Conservation (phyloP, 176 grass and related monocot genomes). For the Coix lacrymajobi region DNA sequence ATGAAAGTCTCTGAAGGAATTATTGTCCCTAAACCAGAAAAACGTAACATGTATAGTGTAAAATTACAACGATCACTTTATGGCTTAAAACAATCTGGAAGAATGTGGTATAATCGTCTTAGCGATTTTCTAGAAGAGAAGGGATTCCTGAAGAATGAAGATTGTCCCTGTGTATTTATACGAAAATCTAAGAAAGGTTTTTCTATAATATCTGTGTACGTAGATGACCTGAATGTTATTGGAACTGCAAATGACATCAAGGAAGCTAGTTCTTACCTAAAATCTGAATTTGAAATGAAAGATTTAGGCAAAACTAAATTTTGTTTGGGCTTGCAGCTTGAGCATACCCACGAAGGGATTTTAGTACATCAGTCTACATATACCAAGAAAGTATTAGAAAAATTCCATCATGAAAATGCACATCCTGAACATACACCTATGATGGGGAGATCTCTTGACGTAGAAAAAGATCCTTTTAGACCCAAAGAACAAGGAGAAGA, state of each 20-base stretch:
- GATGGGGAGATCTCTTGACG: background rate
- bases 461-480: background rate
- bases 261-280: background rate
- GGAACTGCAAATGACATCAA: background rate
- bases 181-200: background rate
- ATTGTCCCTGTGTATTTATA: background rate
- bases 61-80: background rate
- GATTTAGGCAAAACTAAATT: background rate
- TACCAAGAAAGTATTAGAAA: background rate
- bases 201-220: background rate
- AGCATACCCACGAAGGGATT: background rate
- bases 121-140: background rate
- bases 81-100: background rate
- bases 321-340: background rate
- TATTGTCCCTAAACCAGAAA: background rate
- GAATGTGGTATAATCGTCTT: background rate
- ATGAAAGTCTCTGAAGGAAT: background rate
- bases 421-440: background rate
- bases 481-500: background rate
- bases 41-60: background rate
- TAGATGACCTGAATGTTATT: background rate
- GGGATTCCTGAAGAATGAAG: background rate
- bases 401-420: background rate
- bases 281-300: background rate
- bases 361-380: background rate